phyloP scores from a whole-genome alignment of 2,329 filamentous ascomycete species.

The Colletotrichum cordylinicola region DNA sequence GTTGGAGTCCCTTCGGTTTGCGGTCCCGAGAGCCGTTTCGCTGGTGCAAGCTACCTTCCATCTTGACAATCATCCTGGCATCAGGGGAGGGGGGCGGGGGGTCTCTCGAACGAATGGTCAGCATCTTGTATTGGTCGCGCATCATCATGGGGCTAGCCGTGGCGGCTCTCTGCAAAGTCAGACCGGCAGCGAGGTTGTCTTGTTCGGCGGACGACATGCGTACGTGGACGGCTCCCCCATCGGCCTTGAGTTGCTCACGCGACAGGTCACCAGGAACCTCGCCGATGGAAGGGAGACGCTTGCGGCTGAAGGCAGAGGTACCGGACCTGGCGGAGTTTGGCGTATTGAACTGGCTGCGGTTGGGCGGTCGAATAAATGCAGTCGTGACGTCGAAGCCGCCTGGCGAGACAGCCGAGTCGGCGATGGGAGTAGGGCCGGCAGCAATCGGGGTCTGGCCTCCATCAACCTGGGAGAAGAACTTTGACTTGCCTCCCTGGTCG shows the following conservation, averaged over 20 bases:
- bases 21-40: slow-evolving; percentile 78
- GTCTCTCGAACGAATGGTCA: slow-evolving; percentile 38
- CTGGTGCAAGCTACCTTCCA: slow-evolving; percentile 63
- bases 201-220: slow-evolving; percentile 46
- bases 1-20: slow-evolving; percentile 72
- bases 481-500: slow-evolving; percentile 62
- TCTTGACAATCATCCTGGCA: slow-evolving; percentile 66
- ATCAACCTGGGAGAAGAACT: slow-evolving; percentile 64
- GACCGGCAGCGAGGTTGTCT: slow-evolving; percentile 45
- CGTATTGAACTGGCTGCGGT: slow-evolving; percentile 72
- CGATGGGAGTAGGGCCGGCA: slow-evolving; percentile 86
- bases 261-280: slow-evolving; percentile 59
- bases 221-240: slow-evolving; percentile 29
- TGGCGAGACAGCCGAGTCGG: slow-evolving; percentile 78
- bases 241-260: slow-evolving; percentile 28
- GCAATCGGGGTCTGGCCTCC: slow-evolving; percentile 77
- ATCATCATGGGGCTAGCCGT: slow-evolving; percentile 73
- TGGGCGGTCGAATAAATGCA: slow-evolving; percentile 70
- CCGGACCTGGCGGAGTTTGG: slow-evolving; percentile 70
- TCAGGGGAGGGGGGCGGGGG: slow-evolving; percentile 67
- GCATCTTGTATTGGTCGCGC: slow-evolving; percentile 42
- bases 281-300: slow-evolving; percentile 79
- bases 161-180: slow-evolving; percentile 66
- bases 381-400: slow-evolving; percentile 69
- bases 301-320: slow-evolving; percentile 62